Percentiles rank a stretch among this genome's conserved stretches.
Conservation (phyloP, 805 yeast genomes). For the Myxozyma neotropica region DNA sequence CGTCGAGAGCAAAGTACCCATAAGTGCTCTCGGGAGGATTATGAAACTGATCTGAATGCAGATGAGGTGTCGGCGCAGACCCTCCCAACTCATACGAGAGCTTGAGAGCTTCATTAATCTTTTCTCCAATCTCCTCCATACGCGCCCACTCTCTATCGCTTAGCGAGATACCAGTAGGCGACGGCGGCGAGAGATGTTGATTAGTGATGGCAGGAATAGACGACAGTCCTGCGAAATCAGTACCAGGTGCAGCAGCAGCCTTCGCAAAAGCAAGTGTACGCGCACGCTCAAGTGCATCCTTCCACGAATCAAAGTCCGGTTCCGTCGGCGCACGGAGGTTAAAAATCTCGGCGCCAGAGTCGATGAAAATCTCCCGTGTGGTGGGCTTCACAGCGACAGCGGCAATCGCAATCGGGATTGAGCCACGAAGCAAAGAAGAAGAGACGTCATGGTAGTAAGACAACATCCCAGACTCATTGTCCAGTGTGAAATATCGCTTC, state of each 20-base stretch:
- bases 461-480: constrained; percentile 77
- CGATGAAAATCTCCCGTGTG: constrained; percentile 71
- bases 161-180: neutral
- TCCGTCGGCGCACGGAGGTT: constrained; percentile 67
- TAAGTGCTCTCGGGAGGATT: neutral
- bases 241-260: neutral
- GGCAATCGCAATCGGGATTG: constrained; percentile 81
- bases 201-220: neutral
- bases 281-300: constrained; percentile 53
- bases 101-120: constrained; percentile 10
- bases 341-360: constrained; percentile 97
- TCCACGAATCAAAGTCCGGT: constrained; percentile 79
- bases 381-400: constrained; percentile 78
- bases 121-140: constrained; percentile 12
- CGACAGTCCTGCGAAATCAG: neutral
- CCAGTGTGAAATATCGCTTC: constrained; percentile 80
- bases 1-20: constrained; percentile 18
- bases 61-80: neutral
- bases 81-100: neutral
- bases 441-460: constrained; percentile 72
- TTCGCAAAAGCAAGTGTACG: constrained; percentile 14
- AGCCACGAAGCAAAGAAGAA: constrained; percentile 77
- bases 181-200: neutral
- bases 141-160: constrained; percentile 14
- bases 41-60: neutral